Percentiles rank a stretch among this genome's conserved stretches.
These are phyloP conservation scores for Solanum dulcamara DNA, from an alignment of 257 asterid species.

Conservation along the genomic window DNA sequence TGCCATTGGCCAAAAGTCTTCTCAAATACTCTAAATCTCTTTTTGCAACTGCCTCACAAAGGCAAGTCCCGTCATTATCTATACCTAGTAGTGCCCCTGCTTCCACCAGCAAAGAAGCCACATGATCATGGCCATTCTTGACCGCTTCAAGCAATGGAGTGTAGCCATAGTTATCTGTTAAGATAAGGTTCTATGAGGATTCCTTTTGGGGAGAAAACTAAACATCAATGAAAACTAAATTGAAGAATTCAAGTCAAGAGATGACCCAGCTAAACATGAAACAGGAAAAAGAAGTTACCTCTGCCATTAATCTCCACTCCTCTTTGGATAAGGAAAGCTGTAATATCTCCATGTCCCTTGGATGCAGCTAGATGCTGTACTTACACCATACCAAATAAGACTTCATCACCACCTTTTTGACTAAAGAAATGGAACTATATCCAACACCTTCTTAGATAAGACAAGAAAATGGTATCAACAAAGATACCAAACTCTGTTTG, in stretches of 20 bases:
- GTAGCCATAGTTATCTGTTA: conserved; percentile 36
- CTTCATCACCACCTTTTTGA: background rate
- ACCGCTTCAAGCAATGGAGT: conserved; percentile 60
- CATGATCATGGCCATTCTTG: conserved; percentile 42
- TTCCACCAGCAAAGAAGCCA: conserved; percentile 31
- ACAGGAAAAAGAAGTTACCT: conserved; percentile 18
- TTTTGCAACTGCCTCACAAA: conserved; percentile 49
- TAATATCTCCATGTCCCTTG: conserved; percentile 41
- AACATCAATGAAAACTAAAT: background rate
- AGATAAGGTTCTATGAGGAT: background rate
- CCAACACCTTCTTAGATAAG: background rate
- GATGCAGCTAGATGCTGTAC: conserved; percentile 62
- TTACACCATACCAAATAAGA: background rate
- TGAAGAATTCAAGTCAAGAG: background rate
- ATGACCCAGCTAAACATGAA: background rate
- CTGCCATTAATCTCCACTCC: conserved; percentile 29
- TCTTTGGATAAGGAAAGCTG: conserved; percentile 34
- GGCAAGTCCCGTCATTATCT: conserved; percentile 33
- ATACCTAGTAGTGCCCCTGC: conserved; percentile 42
- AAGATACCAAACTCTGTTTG: background rate
- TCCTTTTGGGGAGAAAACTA: background rate
- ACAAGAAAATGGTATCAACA: background rate
- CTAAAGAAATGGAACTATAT: background rate
- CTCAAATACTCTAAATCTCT: conserved; percentile 29
- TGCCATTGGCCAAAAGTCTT: conserved; percentile 36